phyloP scores from a whole-genome alignment of 805 yeast species.

The Millerozyma acaciae region DNA sequence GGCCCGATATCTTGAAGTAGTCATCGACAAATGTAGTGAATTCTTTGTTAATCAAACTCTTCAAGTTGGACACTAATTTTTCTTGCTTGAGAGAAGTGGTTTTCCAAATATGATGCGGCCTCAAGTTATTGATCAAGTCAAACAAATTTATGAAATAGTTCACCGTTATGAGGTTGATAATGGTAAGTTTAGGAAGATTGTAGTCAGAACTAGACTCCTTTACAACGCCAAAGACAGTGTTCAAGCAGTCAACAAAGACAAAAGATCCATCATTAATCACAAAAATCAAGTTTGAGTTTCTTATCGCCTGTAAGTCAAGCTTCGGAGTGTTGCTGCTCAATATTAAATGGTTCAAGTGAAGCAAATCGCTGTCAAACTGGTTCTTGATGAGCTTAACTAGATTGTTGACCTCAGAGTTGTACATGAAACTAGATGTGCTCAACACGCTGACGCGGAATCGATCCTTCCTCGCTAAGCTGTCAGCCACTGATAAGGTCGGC shows the following conservation, averaged over 20 bases:
- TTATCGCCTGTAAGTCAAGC: conserved; percentile 15
- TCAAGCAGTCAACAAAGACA: conserved; percentile 22
- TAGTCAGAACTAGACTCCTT: conserved; percentile 3
- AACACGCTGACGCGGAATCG: conserved; percentile 20
- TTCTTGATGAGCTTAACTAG: conserved; percentile 15
- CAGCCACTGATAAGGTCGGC: conserved; percentile 32
- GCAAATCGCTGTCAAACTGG: conserved; percentile 9
- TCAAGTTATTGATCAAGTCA: conserved; percentile 28
- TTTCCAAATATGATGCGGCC: conserved; percentile 40
- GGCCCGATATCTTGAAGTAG: neutral
- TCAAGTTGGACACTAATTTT: conserved; percentile 21
- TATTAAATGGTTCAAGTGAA: conserved; percentile 15
- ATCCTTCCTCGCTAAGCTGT: conserved; percentile 5
- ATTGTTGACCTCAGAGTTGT: conserved; percentile 17
- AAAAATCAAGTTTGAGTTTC: conserved; percentile 26
- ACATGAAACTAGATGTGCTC: conserved; percentile 12
- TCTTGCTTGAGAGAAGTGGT: conserved; percentile 27
- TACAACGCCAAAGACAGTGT: conserved; percentile 9
- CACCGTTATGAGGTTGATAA: conserved; percentile 36
- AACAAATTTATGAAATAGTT: conserved; percentile 38
- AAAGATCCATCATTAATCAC: conserved; percentile 38
- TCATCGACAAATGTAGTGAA: conserved; percentile 5
- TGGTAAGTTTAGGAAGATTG: conserved; percentile 25
- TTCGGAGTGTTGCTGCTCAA: conserved; percentile 5
- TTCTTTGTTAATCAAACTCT: conserved; percentile 26